Evolutionary conservation across 2,329 filamentous ascomycete genomes (phyloP).

Genomic region (Epichloe sibirici): DNA sequence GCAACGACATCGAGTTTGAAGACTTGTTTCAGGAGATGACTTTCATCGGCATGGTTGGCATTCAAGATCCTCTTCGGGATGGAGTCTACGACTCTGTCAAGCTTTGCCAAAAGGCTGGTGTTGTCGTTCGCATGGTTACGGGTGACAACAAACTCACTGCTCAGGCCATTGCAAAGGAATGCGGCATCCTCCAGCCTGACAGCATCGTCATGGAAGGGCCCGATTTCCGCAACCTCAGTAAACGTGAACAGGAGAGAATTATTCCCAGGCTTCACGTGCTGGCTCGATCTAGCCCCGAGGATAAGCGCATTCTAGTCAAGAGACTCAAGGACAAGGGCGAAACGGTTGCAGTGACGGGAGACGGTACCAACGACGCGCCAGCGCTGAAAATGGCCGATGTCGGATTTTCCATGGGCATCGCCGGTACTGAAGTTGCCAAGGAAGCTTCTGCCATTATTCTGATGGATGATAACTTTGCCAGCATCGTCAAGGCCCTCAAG

Average conservation of each 20-base stretch:
- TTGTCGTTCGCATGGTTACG: conserved; percentile 75
- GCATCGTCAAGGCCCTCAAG: conserved; percentile 72
- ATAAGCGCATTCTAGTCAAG: conserved; percentile 62
- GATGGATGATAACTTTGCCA: conserved; percentile 80
- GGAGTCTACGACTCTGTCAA: conserved; percentile 64
- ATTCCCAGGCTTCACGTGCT: conserved; percentile 60
- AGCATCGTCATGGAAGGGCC: conserved; percentile 69
- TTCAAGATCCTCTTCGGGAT: conserved; percentile 66
- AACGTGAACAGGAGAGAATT: conserved; percentile 51
- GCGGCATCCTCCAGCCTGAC: conserved; percentile 57
- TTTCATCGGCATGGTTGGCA: conserved; percentile 61
- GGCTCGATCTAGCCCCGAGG: conserved; percentile 63
- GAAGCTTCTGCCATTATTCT: conserved; percentile 76
- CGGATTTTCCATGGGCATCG: conserved; percentile 77
- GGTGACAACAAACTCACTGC: conserved; percentile 73
- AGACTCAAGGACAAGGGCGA: conserved; percentile 61
- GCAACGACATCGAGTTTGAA: conserved; percentile 51
- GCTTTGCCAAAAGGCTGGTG: conserved; percentile 63
- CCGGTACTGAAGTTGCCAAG: conserved; percentile 74
- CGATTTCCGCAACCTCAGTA: conserved; percentile 60
- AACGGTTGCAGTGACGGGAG: conserved; percentile 71
- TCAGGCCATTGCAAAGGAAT: conserved; percentile 66
- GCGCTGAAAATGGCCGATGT: conserved; percentile 72
- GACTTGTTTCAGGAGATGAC: conserved; percentile 55
- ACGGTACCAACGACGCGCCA: conserved; percentile 74